phyloP scores from a whole-genome alignment of 1,284 basidiomycete genomes.

The Microbotryum saponariae region DNA sequence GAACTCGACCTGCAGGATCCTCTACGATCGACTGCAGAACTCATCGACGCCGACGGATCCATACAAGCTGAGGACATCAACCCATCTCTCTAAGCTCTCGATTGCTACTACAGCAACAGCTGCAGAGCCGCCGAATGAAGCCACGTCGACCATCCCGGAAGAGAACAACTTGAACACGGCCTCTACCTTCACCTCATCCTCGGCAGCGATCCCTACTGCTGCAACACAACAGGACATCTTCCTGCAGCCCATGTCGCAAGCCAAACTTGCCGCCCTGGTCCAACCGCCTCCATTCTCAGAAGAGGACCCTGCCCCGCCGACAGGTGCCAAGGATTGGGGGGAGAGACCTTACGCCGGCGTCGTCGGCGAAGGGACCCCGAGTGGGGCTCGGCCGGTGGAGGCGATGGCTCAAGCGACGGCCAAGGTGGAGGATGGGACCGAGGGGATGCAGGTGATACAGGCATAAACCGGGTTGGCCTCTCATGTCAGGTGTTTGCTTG shows the following conservation, averaged over 20 bases:
- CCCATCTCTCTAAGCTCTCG: constrained; percentile 21
- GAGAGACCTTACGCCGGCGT: constrained; percentile 12
- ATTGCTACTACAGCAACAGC: constrained; percentile 1
- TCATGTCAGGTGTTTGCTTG: too few species aligned
- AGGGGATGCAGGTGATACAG: too few species aligned
- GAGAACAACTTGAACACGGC: neutral
- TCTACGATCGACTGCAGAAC: constrained; percentile 31
- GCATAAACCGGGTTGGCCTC: too few species aligned
- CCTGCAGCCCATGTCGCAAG: constrained; percentile 24
- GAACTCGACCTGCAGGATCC: constrained; percentile 6
- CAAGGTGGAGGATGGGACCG: too few species aligned
- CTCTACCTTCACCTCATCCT: constrained; percentile 2
- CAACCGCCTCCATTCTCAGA: neutral
- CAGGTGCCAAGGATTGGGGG: constrained; percentile 6
- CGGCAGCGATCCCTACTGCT: constrained; percentile 10
- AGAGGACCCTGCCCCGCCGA: too few species aligned
- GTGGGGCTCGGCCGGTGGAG: neutral
- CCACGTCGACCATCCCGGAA: too few species aligned
- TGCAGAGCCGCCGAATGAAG: too few species aligned
- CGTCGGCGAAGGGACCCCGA: constrained; percentile 6
- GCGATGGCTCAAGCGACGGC: too few species aligned
- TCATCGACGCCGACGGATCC: constrained; percentile 26
- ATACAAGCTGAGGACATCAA: constrained; percentile 22
- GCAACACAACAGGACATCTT: constrained; percentile 23
- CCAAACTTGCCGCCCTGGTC: constrained; percentile 23